Base-by-base conservation (phyloP, 2,329 filamentous ascomycete genomes). In the Penicillium paneum region DNA sequence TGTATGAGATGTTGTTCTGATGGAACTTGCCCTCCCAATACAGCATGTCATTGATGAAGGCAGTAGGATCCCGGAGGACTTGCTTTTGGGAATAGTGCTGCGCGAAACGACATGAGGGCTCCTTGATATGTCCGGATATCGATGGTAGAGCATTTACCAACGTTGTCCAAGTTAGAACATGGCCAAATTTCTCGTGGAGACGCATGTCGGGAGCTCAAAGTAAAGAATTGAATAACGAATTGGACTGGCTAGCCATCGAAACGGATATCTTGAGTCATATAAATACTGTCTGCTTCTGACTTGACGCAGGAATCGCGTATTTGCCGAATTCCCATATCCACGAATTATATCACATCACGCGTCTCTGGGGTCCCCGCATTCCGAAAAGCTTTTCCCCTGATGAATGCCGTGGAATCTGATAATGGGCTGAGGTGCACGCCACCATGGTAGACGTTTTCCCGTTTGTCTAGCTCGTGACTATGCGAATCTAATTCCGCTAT, bases 11-110 rank as follows among this genome's bases (percentile, higher is more conserved):
- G 21, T 73, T 67, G 46, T 76, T 70, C 45, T 74, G 71, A 48
- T 77, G 75, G 32, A 78, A 77, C 24, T 74, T 69, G n/a, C 73
- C 75, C 55, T 78, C 76, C 74, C 75, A 78, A 57, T 72, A 76
- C 13, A 78, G 55, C 15, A 77, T 55, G 45, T 76, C 68, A 58
- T 65, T 68, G 26, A 70, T 64, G 28, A 77, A 57, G 3, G 40
- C 36, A 36, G 35, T 47, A 19, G 55, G 46, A 17, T 57, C 28
- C 4, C 21, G 21, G 5, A 57, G 31, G 11, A 54, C 19, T 32
- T 57, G 45, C 32, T 57, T 17, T 15, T 54, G 45, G 10, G 51
- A 46, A 38, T 57, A 48, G 17, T 54, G 41, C 19, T 32, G 17
- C 4, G 55, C 55, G 21, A 57, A 57, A 17, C 55, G 55, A 39